A percentile compares a stretch with the other conserved stretches of the same genome.
Conservation (phyloP, 1,139 yeast species). For the Geotrichum candidum region DNA sequence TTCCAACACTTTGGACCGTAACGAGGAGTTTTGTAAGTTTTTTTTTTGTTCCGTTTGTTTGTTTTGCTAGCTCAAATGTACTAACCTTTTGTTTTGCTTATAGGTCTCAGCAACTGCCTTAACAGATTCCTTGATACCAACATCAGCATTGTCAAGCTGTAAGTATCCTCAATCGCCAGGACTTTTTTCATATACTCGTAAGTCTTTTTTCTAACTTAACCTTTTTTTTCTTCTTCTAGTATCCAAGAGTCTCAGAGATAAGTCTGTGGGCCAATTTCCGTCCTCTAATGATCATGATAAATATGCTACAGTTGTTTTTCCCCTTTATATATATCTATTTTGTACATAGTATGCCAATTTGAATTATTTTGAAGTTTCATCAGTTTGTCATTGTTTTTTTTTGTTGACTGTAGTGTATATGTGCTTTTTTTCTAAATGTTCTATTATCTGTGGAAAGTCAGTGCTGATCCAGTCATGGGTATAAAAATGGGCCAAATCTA, state of each 20-base stretch:
- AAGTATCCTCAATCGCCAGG: conserved; percentile 18
- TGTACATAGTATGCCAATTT: conserved; percentile 5
- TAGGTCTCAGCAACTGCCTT: conserved; percentile 61
- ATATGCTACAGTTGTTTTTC: background rate
- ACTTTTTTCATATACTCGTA: background rate
- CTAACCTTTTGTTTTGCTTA: background rate
- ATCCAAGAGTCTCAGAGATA: conserved; percentile 27
- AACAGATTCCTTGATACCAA: conserved; percentile 84
- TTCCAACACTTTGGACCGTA: conserved; percentile 45
- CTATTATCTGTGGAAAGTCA: background rate
- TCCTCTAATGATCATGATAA: conserved; percentile 1
- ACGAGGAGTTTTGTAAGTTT: conserved; percentile 58
- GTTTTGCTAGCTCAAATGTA: background rate
- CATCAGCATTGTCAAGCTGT: conserved; percentile 70
- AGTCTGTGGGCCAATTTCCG: background rate
- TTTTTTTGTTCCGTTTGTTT: background rate
- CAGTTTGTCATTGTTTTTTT: background rate
- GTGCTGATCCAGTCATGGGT: background rate
- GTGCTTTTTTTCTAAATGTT: background rate
- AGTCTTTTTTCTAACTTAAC: background rate
- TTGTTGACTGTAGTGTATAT: background rate
- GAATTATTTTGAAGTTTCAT: background rate
- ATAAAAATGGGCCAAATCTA: background rate
- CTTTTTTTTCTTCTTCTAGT: conserved; percentile 13
- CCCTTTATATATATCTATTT: background rate